phyloP scores from a whole-genome alignment of 2,329 filamentous ascomycete species.

The Arthroderma uncinatum region DNA sequence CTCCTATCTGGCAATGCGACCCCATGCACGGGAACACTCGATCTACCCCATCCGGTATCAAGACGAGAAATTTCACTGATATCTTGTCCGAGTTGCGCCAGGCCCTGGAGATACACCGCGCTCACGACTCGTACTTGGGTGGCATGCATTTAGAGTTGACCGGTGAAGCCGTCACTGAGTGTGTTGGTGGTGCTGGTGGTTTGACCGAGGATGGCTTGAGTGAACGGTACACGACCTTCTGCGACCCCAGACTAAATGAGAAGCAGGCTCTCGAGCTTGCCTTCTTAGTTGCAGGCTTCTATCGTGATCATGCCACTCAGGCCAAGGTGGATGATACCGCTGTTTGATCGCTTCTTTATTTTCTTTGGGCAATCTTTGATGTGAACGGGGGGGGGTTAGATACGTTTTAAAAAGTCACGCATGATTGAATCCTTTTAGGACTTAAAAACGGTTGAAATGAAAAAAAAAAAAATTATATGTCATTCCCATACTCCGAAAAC shows the following conservation, averaged over 20 bases:
- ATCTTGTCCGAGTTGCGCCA: slow-evolving; percentile 80
- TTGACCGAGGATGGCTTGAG: slow-evolving; percentile 79
- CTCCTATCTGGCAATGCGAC: slow-evolving; percentile 94
- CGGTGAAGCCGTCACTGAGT: slow-evolving; percentile 92
- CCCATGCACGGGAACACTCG: slow-evolving; percentile 86
- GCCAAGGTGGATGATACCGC: slow-evolving; percentile 15
- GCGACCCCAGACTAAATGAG: slow-evolving; percentile 89
- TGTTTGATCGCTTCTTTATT: neutral
- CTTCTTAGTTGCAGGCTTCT: slow-evolving; percentile 83
- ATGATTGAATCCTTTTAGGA: neutral
- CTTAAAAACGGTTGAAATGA: neutral
- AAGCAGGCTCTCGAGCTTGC: slow-evolving; percentile 94
- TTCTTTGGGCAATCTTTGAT: neutral
- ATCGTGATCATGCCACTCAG: slow-evolving; percentile 38
- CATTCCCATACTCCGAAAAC: neutral
- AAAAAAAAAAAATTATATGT: neutral
- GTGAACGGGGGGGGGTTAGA: neutral
- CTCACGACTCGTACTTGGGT: slow-evolving; percentile 74
- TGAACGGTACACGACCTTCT: slow-evolving; percentile 90
- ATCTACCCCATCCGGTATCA: slow-evolving; percentile 63
- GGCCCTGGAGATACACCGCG: slow-evolving; percentile 72
- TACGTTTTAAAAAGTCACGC: neutral
- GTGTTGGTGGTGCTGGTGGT: slow-evolving; percentile 77
- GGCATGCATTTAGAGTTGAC: slow-evolving; percentile 93
- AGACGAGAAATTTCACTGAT: slow-evolving; percentile 82